A percentile compares a stretch with the other conserved stretches of the same genome.
Evolutionary conservation across 805 yeast species (phyloP).

Genomic region (Ogataea pini): DNA sequence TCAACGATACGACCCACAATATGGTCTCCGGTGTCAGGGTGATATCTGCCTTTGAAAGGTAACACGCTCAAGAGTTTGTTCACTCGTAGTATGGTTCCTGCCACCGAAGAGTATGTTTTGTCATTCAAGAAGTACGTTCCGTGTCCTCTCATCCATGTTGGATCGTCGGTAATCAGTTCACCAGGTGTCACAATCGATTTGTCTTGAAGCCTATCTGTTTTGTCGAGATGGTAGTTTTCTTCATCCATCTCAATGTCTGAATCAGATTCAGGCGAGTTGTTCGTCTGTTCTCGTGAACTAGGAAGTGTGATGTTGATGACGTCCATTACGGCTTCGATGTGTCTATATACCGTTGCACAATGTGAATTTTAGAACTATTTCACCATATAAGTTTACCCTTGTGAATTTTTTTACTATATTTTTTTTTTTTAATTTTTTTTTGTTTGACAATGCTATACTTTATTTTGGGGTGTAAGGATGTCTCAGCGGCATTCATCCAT

Average conservation of each 20-base stretch:
- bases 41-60: constrained; percentile 84
- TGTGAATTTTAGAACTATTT: too few species aligned
- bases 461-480: constrained; percentile 2
- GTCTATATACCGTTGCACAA: too few species aligned
- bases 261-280: constrained; percentile 21
- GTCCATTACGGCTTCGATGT: too few species aligned
- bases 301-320: constrained; percentile 33
- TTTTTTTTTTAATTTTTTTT: not conserved
- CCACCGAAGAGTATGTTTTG: constrained; percentile 84
- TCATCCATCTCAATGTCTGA: constrained; percentile 27
- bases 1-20: constrained; percentile 91
- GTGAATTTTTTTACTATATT: not conserved
- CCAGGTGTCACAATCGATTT: constrained; percentile 83
- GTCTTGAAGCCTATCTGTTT: constrained; percentile 25
- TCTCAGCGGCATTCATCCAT: not conserved
- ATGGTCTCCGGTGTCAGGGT: constrained; percentile 96
- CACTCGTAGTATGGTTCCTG: constrained; percentile 85
- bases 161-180: constrained; percentile 92
- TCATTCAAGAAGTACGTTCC: constrained; percentile 84
- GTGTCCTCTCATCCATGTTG: constrained; percentile 98
- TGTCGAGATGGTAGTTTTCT: constrained; percentile 6
- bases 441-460: not conserved
- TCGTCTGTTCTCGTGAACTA: constrained; percentile 9
- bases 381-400: too few species aligned
- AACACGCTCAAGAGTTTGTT: constrained; percentile 82